Evolutionary conservation across 352 stramenopile species (phyloP), one percentile per base, ranked within the genome.

Genomic region (Phytophthora nicotianae): DNA sequence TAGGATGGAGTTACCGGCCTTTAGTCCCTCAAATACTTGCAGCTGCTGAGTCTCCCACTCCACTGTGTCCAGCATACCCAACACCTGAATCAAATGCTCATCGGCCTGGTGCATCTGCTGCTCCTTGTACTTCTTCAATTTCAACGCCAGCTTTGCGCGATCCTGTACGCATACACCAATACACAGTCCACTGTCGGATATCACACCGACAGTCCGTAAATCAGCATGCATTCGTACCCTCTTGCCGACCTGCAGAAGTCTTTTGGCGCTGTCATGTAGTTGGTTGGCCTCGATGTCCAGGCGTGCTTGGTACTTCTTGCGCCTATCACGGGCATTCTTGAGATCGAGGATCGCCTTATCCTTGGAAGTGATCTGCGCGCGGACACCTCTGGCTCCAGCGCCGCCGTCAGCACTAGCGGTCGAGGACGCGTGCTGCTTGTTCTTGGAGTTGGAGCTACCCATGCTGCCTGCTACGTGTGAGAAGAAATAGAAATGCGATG

Each of bases 91-190:
- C 60, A 97, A 64, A 56, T 97, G 88, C 35, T 86, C 80, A 59
- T 95, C 86, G 9, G 88, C 86, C 53, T 96, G 81, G 20, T 86
- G 75, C 67, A 97, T 94, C 68, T 97, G 88, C 57, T 89, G 81
- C 62, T 95, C 83, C 54, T 95, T 95, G 65, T 92, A 96, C 71
- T 96, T 97, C 52, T 92, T 95, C 26, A 96, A 72, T 61, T 95
- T 91, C 29, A 97, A 72, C 68, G 83, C 88, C 19, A 96, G 67
- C 61, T 93, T 96, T 4, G 89, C 89, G 14, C 86, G 83, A 48
- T 95, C 87, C 83, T 95, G 56, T 40, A 65, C 5, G 24, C 40
- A 32, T 10, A 19, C 13, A 66, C 32, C 60, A 50, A 51, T 41
- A 14, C 13, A 47, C 23, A 48, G 46, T 48, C 13, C 14, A 47